Base-by-base conservation (phyloP, 352 stramenopile genomes). In the Phytophthora macrochlamydospora region DNA sequence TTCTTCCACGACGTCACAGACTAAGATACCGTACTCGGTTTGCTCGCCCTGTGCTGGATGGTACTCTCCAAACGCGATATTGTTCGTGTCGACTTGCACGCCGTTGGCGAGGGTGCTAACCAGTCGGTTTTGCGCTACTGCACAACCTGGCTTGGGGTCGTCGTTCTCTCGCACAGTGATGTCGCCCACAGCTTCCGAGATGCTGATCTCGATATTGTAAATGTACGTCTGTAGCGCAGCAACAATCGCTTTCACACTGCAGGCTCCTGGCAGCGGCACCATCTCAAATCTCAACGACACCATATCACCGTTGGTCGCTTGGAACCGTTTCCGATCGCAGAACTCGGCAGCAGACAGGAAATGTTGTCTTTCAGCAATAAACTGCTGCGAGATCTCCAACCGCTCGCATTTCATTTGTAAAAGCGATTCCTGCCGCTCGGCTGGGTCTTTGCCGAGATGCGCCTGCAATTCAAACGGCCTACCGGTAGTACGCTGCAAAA, bases 151-250 rank as follows among this genome's bases (percentile, higher is more conserved):
- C 31, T 61, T 60, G 13, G 59, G 70, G 56, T 87, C 79, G 65
- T 87, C 76, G 31, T 83, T 81, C 49, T 87, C 75, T 2, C 78
- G 78, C n/a, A 87, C 62, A 0, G 71, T 81, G 18, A 79, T 76
- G 50, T 83, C 63, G 7, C 78, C 73, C 9, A 81, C 49, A 2
- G 62, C 59, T 54, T 83, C 78, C 3, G 75, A 81, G 24, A 85
- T 63, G 46, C 56, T 81, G 57, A 87, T 82, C 44, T 87, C 78
- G 29, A 87, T 62, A 51, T 79, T 87, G 54, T 65, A 72, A 32
- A 78, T 65, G 29, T 83, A 87, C 13, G 71, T 65, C 12, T 75
- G 61, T 7, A 84, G 68, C 31, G 69, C 67, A 42, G 84, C 69
- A 40, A 83, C 75, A 7, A 83, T 74, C 18, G 65, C 53, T 33